Percentiles rank a stretch among this genome's conserved stretches.
Evolutionary conservation across 1,284 basidiomycete genomes (phyloP).

Genomic region (Athelia sp.): DNA sequence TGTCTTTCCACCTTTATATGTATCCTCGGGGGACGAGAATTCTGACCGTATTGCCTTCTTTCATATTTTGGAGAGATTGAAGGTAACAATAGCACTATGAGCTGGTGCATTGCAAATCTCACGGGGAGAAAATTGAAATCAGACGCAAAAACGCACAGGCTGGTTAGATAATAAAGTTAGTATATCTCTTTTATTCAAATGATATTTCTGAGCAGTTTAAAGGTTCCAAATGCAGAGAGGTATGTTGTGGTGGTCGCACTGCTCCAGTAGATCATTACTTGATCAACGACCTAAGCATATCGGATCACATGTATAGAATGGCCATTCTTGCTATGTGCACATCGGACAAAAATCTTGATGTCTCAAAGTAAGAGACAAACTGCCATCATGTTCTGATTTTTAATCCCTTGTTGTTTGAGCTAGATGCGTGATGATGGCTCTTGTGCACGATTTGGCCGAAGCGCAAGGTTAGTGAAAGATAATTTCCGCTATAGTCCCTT

Average conservation of each 20-base stretch:
- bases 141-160: slow-evolving; percentile 94
- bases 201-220: neutral
- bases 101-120: neutral
- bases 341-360: slow-evolving; percentile 66
- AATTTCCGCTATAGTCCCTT: too few species aligned
- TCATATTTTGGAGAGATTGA: slow-evolving; percentile 82
- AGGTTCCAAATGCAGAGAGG: slow-evolving; percentile 84
- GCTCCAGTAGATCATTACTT: too few species aligned
- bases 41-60: slow-evolving; percentile 82
- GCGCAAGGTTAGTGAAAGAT: slow-evolving; percentile 62
- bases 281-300: too few species aligned
- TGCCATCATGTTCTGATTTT: too few species aligned
- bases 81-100: slow-evolving; percentile 42
- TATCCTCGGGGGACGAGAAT: slow-evolving; percentile 48
- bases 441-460: slow-evolving; percentile 96
- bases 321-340: slow-evolving; percentile 85
- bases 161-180: slow-evolving; percentile 83
- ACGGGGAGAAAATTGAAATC: slow-evolving; percentile 1
- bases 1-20: slow-evolving; percentile 49
- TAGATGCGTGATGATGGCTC: slow-evolving; percentile 87
- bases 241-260: too few species aligned
- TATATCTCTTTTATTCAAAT: slow-evolving; percentile 3
- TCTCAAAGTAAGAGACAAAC: slow-evolving; percentile 71
- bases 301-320: slow-evolving; percentile 99
- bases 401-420: slow-evolving; percentile 2